These are phyloP conservation scores for Linnemannia zychae DNA, from an alignment of 192 early-diverging fungal genomes.

Conservation along the genomic window DNA sequence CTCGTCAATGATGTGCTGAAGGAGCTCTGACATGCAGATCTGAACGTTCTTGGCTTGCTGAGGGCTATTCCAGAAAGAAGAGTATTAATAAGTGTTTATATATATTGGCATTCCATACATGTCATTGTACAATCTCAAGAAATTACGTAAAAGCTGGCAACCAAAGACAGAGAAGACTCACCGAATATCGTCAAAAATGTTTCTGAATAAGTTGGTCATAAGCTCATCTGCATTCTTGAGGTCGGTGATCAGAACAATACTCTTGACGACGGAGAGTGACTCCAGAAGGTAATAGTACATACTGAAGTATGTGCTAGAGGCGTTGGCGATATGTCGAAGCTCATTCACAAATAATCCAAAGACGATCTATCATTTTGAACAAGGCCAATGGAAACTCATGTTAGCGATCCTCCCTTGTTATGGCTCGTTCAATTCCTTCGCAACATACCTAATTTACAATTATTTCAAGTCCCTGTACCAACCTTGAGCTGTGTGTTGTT, in stretches of 20 bases:
- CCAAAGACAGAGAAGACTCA: slow-evolving; percentile 27
- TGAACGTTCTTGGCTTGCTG: slow-evolving; percentile 84
- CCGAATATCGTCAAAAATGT: slow-evolving; percentile 79
- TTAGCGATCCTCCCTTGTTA: not conserved
- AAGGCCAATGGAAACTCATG: not conserved
- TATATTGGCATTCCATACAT: not conserved
- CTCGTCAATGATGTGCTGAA: slow-evolving; percentile 89
- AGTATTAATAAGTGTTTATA: not conserved
- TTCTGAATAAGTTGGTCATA: slow-evolving; percentile 76
- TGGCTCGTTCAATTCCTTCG: not conserved
- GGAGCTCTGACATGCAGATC: slow-evolving; percentile 82
- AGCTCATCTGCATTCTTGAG: slow-evolving; percentile 83
- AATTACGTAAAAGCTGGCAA: not conserved
- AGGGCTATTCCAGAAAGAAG: slow-evolving; percentile 52
- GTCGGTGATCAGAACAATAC: slow-evolving; percentile 84
- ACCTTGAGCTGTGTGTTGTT: slow-evolving; percentile 80
- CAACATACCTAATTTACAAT: not conserved
- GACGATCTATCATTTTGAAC: slow-evolving; percentile 63
- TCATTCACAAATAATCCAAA: slow-evolving; percentile 90
- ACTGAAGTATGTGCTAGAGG: slow-evolving; percentile 74
- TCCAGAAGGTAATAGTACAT: slow-evolving; percentile 91
- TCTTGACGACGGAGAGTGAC: slow-evolving; percentile 87
- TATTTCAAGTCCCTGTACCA: too few relatives aligned
- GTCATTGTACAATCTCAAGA: not conserved
- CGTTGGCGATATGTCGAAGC: slow-evolving; percentile 73